Percentiles rank a stretch among this genome's conserved stretches.
These are phyloP conservation scores for Phytopythium kandeliae DNA, from an alignment of 352 stramenopile species.

Conservation along the genomic window DNA sequence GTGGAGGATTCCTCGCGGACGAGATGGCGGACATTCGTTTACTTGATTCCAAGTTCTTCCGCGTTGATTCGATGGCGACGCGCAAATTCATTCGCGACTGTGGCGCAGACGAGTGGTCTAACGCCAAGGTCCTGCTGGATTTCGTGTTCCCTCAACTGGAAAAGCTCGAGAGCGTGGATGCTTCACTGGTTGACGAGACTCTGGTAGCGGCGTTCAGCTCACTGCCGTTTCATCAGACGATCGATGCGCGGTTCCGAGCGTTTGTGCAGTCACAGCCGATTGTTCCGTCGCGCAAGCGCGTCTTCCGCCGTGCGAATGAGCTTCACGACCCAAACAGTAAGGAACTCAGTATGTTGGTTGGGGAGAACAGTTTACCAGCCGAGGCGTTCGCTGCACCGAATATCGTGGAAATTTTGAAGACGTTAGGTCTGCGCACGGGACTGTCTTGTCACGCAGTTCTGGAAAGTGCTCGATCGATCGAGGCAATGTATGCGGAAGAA, in stretches of 20 bases:
- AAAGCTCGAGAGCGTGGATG: conserved; percentile 22
- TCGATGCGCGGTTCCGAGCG: conserved; percentile 41
- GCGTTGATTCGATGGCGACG: conserved; percentile 20
- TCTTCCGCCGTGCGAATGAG: conserved; percentile 43
- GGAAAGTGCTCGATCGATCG: conserved; percentile 60
- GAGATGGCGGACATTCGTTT: conserved; percentile 34
- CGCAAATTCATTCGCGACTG: conserved; percentile 44
- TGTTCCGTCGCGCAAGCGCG: conserved; percentile 50
- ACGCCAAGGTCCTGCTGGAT: conserved; percentile 48
- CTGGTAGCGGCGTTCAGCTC: conserved; percentile 37
- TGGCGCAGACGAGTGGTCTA: conserved; percentile 48
- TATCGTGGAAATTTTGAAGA: conserved; percentile 47
- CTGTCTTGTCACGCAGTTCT: conserved; percentile 68
- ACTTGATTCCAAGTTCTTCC: conserved; percentile 48
- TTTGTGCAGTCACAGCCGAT: conserved; percentile 30
- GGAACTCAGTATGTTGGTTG: conserved; percentile 58
- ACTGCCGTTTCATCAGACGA: conserved; percentile 46
- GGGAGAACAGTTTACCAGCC: conserved; percentile 55
- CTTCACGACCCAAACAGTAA: conserved; percentile 67
- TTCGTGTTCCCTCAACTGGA: conserved; percentile 52
- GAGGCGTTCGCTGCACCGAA: conserved; percentile 35
- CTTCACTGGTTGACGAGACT: conserved; percentile 40
- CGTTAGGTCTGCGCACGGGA: conserved; percentile 45
- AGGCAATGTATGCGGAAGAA: conserved; percentile 33
- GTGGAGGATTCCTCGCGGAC: conserved; percentile 34